These are phyloP conservation scores for Ustilago loliicola DNA, from an alignment of 1,284 basidiomycete genomes.

Conservation along the genomic window DNA sequence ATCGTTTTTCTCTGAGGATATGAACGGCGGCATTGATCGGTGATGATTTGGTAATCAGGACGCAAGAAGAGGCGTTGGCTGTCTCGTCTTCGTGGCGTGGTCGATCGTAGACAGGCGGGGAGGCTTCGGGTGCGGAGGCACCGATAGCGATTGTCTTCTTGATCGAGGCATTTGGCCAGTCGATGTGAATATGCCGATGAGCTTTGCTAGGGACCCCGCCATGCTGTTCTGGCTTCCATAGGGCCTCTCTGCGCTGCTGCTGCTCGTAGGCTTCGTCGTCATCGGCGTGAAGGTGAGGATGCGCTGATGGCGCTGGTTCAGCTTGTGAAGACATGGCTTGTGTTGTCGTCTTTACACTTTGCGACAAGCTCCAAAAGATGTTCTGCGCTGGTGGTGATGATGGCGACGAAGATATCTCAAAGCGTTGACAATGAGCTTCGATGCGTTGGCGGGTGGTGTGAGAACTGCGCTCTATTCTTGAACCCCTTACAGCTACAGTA, in stretches of 20 bases:
- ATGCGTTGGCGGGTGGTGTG: background rate
- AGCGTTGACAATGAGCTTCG: background rate
- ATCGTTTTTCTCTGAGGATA: conserved; percentile 29
- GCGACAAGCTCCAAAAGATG: background rate
- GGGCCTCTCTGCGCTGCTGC: conserved; percentile 22
- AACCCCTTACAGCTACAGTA: conserved; percentile 3
- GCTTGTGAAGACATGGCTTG: conserved; percentile 9
- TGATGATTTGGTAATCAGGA: conserved; percentile 43
- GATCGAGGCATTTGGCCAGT: conserved; percentile 61
- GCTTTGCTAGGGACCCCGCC: conserved; percentile 10
- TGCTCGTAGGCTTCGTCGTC: conserved; percentile 30
- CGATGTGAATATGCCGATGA: conserved; percentile 57
- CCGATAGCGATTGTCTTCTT: conserved; percentile 60
- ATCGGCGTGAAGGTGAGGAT: background rate
- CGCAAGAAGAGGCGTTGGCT: conserved; percentile 40
- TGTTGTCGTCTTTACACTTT: background rate
- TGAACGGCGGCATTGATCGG: conserved; percentile 55
- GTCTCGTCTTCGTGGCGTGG: conserved; percentile 28
- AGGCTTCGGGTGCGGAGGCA: conserved; percentile 41
- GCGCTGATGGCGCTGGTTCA: background rate
- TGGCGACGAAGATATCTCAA: background rate
- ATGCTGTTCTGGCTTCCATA: conserved; percentile 24
- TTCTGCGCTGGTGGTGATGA: background rate
- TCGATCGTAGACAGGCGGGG: conserved; percentile 58
- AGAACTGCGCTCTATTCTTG: background rate